Evolutionary conservation across 2,329 filamentous ascomycete species (phyloP), one percentile per base, ranked within the genome.

Genomic region (Aspergillus intermedius): DNA sequence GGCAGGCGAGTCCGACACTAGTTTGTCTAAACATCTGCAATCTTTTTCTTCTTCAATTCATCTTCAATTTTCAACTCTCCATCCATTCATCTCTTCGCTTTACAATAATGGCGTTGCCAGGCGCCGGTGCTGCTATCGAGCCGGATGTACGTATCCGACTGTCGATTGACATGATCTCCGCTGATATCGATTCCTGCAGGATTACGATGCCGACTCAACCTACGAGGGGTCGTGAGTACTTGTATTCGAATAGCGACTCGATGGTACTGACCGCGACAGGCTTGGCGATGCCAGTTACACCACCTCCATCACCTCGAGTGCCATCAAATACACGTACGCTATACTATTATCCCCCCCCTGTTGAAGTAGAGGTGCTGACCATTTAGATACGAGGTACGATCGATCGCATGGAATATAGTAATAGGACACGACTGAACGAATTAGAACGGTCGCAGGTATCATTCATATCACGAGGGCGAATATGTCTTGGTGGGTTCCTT

Each of bases 361-460:
- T 34, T 7, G 34, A 17, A 8, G 15, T 30, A 12, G 10, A 30
- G 9, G 8, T 40, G 10, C 37, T 40, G 17, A 40, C 37, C 10
- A 4, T 7, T 4, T 35, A 65, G 62, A 58, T 66, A 65, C 49
- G 63, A 66, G 60, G 63, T 65, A 60, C 35, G 30, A 41, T 5
- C 5, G 15, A 25, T 22, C 40, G 15, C 21, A 22, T 28, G 10
- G 34, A 21, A 7, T 44, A 9, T 39, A 15, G 37, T 17, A 30
- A 23, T 17, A 34, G 48, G 4, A 12, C 41, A 15, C 5, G 8
- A 25, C 41, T 43, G 23, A 43, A n/a, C 12, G 9, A 43, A 43
- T 15, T 51, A 63, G 60, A 63, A 64, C 54, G 61, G 61, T 53
- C 61, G 61, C 51, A 54, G 61, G 50, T 64, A 64, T 50, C 61